These are phyloP conservation scores for Saturnispora besseyi DNA, from an alignment of 805 yeast genomes.

Conservation along the genomic window DNA sequence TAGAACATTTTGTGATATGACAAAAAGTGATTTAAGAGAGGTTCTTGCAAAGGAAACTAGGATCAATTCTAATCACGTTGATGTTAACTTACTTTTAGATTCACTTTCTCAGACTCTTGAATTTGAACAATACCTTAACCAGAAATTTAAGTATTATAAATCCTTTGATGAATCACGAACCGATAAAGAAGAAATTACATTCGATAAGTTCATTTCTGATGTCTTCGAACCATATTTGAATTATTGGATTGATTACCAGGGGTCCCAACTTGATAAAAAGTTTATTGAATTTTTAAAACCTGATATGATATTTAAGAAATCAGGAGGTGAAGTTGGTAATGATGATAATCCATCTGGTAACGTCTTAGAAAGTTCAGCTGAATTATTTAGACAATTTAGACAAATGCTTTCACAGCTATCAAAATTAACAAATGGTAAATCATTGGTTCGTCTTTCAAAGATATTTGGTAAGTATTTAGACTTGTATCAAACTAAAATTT, in stretches of 20 bases:
- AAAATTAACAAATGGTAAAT: constrained; percentile 43
- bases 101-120: constrained; percentile 72
- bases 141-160: constrained; percentile 42
- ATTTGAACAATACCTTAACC: constrained; percentile 67
- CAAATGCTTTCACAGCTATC: constrained; percentile 63
- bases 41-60: constrained; percentile 38
- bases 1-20: constrained; percentile 53
- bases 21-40: constrained; percentile 55
- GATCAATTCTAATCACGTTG: constrained; percentile 27
- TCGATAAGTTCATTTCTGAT: constrained; percentile 41
- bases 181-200: constrained; percentile 24
- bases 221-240: constrained; percentile 80
- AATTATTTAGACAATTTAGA: constrained; percentile 70
- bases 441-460: constrained; percentile 41
- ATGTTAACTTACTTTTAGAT: constrained; percentile 57
- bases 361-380: constrained; percentile 81
- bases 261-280: constrained; percentile 49
- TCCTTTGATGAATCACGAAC: constrained; percentile 27
- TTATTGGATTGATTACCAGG: constrained; percentile 84
- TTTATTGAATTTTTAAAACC: constrained; percentile 56
- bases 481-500: constrained; percentile 45
- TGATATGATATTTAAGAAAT: constrained; percentile 39
- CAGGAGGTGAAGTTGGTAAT: constrained; percentile 18
- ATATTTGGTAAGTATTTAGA: constrained; percentile 60
- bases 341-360: constrained; percentile 26